Evolutionary conservation across 129 eudicot species (phyloP), one percentile per base, ranked within the genome.

Genomic region (Ambrosia trifida): DNA sequence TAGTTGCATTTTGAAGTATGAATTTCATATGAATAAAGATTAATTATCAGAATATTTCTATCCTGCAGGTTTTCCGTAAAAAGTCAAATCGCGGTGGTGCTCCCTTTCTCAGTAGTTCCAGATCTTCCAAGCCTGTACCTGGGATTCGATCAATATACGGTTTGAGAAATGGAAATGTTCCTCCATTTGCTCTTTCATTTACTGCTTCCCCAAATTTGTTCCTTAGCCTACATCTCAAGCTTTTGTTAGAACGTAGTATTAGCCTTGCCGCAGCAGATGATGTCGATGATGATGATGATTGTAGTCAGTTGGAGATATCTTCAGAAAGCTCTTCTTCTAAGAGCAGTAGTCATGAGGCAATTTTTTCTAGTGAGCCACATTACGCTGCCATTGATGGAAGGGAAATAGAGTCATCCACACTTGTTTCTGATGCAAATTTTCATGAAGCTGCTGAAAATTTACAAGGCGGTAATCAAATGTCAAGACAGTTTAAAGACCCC

Each of bases 171-270:
- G 87, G 84, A 73, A 82, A 60, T 64, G 81, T 83, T 71, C 87
- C 95, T 64, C 87, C 86, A 57, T 84, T 85, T 79, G 78, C 95
- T 71, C 85, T 89, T 31, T 82, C 95, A 57, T 87, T 83, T 67
- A 47, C 80, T 66, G 87, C 98, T 75, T 95, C 97, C 41, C 99
- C 96, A 30, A 82, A 79, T 60, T 85, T 85, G 78, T 84, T 86
- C 69, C 81, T 83, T 19, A 69, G 83, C 68, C 78, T 90, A 73
- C 97, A 89, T 85, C 95, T 94, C 36, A 85, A 82, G 76, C 71
- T 86, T 67, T 87, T 87, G 74, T 86, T 94, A 86, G 88, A 83
- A 59, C 89, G 65, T 44, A 80, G 86, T 76, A 73, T 90, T 69
- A 73, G 87, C 64, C 89, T 85, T 69, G 41, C 65, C 31, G 19